Evolutionary conservation across 2,329 filamentous ascomycete species (phyloP).

Genomic region (Truncatella angustata): DNA sequence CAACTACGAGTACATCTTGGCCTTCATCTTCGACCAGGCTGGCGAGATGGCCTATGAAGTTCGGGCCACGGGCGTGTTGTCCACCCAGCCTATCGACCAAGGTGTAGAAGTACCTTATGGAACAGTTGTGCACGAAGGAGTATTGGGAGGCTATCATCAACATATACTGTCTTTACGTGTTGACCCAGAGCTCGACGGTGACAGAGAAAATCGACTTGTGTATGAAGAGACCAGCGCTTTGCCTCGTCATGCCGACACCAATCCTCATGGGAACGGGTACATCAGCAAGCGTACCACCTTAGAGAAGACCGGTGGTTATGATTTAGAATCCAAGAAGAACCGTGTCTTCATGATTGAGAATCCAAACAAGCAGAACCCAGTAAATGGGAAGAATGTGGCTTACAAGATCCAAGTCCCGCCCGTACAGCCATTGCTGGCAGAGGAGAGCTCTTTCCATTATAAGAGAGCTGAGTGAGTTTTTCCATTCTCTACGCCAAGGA

Average conservation of each 20-base stretch:
- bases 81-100: slow-evolving; percentile 57
- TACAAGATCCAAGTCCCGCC: slow-evolving; percentile 35
- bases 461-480: slow-evolving; percentile 21
- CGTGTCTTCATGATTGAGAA: slow-evolving; percentile 36
- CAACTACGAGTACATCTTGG: slow-evolving; percentile 71
- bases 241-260: background rate
- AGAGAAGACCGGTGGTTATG: slow-evolving; percentile 36
- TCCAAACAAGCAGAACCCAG: slow-evolving; percentile 27
- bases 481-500: background rate
- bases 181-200: slow-evolving; percentile 55
- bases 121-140: slow-evolving; percentile 62
- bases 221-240: slow-evolving; percentile 22
- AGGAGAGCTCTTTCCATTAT: slow-evolving; percentile 20
- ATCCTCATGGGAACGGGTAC: slow-evolving; percentile 8
- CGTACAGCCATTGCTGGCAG: slow-evolving; percentile 32
- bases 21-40: slow-evolving; percentile 62
- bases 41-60: slow-evolving; percentile 61
- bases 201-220: slow-evolving; percentile 23
- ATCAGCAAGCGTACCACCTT: slow-evolving; percentile 35
- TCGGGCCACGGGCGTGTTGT: slow-evolving; percentile 67
- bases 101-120: slow-evolving; percentile 55
- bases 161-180: slow-evolving; percentile 65
- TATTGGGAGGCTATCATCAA: slow-evolving; percentile 65
- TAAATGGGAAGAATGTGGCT: slow-evolving; percentile 32
- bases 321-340: slow-evolving; percentile 41